Evolutionary conservation across 805 yeast species (phyloP), one percentile per base, ranked within the genome.

Genomic region (Blastobotrys mokoenaii): DNA sequence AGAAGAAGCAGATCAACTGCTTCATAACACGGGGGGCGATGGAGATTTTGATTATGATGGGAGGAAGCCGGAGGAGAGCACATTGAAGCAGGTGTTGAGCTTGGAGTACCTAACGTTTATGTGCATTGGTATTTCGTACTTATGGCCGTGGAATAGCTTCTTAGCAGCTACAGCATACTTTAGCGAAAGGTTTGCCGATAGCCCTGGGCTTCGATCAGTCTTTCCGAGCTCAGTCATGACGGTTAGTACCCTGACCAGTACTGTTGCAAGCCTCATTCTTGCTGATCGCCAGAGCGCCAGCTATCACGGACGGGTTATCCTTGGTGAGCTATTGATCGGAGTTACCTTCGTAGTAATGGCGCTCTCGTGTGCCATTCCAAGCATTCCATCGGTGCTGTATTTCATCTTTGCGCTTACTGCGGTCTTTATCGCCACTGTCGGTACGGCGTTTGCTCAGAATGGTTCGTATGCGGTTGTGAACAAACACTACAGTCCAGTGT

Each of bases 111-210:
- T 72, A 9, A 76, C 90, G 0, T 87, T 82, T 56, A 64, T 79
- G 18, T 54, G 76, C 10, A 72, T 84, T 6, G 97, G 97, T 0
- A 71, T 86, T 11, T 82, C 95, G 1, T 69, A 83, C 16, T 70
- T 90, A 16, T 90, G 97, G 97, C 97, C 97, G 0, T 90, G 97
- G 96, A 93, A 90, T 68, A 80, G 93, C 54, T 82, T 89, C 51
- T 65, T 93, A 8, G 79, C 94, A 1, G 96, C 96, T 0, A 76
- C 95, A 0, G 82, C 83, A 7, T 88, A 86, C 63, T 86, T 87
- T 57, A 71, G 74, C 47, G 73, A 76, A 51, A 60, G 88, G 53
- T 77, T 90, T 50, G 64, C 63, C 15, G 67, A 60, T n/a, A 45
- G 53, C 39, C 56, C 55, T 10, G 37, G 41, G 10, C 64, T 66